phyloP scores from a whole-genome alignment of 1,139 yeast species.

The Protomyces inouyei region DNA sequence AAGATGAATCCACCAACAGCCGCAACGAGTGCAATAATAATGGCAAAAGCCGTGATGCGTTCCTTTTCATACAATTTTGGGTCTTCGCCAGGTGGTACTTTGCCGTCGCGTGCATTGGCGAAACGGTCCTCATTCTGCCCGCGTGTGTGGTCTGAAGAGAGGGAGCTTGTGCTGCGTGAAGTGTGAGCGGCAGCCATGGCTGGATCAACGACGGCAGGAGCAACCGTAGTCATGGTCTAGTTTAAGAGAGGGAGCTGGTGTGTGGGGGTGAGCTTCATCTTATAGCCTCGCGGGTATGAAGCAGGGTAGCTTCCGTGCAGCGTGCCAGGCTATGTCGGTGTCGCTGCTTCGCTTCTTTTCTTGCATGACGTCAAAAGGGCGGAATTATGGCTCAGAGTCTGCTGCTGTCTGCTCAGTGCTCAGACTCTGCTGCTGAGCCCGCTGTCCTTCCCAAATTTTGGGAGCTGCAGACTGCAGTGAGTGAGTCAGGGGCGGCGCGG shows the following conservation, averaged over 20 bases:
- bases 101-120: neutral
- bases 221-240: neutral
- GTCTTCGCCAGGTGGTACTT: neutral
- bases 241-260: neutral
- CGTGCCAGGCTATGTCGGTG: too few species aligned
- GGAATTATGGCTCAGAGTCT: too few species aligned
- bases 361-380: too few species aligned
- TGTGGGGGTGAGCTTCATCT: too few species aligned
- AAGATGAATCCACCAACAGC: conserved; percentile 40
- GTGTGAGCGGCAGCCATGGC: neutral
- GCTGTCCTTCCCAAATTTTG: too few species aligned
- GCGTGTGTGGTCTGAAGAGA: neutral
- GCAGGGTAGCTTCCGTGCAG: too few species aligned
- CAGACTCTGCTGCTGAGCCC: too few species aligned
- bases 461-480: too few species aligned
- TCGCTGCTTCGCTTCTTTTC: too few species aligned
- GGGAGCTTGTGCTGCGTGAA: neutral
- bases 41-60: neutral
- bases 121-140: neutral
- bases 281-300: too few species aligned
- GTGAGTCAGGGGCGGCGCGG: too few species aligned
- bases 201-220: neutral
- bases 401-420: too few species aligned
- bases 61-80: neutral
- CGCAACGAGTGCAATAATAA: conserved; percentile 5